Evolutionary conservation across 441 rosid species (phyloP).

Genomic region (Macaranga tanarius): DNA sequence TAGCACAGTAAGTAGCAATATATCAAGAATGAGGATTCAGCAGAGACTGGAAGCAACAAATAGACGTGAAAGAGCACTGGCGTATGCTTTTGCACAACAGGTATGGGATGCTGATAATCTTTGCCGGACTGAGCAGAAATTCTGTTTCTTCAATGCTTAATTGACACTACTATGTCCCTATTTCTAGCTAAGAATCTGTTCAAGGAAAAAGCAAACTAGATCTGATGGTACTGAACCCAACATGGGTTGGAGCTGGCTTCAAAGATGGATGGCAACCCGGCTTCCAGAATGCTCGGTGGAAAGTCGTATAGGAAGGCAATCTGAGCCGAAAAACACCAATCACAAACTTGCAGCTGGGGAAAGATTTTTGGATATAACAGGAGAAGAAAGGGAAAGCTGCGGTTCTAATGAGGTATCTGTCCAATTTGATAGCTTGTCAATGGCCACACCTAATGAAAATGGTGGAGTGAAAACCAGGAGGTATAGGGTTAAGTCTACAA

Average conservation of each 20-base stretch:
- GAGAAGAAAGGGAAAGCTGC: constrained; percentile 77
- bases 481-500: constrained; percentile 35
- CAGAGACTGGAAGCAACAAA: constrained; percentile 69
- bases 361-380: constrained; percentile 35
- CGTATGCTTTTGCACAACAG: constrained; percentile 93
- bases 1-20: constrained; percentile 80
- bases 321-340: constrained; percentile 29
- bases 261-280: constrained; percentile 90
- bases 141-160: constrained; percentile 2
- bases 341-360: constrained; percentile 31
- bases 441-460: constrained; percentile 25
- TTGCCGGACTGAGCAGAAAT: not conserved
- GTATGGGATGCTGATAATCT: constrained; percentile 45
- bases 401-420: constrained; percentile 72
- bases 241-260: constrained; percentile 84
- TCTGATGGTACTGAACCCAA: constrained; percentile 41
- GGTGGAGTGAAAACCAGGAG: constrained; percentile 28
- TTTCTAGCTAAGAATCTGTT: constrained; percentile 61
- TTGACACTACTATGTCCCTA: not conserved
- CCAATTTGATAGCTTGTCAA: constrained; percentile 41
- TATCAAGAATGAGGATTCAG: constrained; percentile 61
- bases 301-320: constrained; percentile 28
- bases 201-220: constrained; percentile 53
- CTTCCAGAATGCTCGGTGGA: constrained; percentile 47
- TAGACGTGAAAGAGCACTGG: constrained; percentile 79